Conservation (phyloP, 306 rosid species). For the Medicago truncatula region MtrunA17r5.0-ANR NC_053044.1:49729501-49730000, state of each 20-base stretch:
- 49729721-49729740: neutral
- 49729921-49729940: constrained; percentile 64
- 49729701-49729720: neutral
- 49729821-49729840: constrained; percentile 63
- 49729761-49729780: neutral
- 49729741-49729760: neutral
- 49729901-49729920: constrained; percentile 62
- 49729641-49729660: constrained; percentile 19
- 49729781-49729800: constrained; percentile 36
- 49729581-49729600: constrained; percentile 56
- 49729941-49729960: constrained; percentile 75
- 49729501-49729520: constrained; percentile 1
- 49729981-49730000: constrained; percentile 83
- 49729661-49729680: neutral
- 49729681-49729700: neutral
- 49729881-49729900: constrained; percentile 74
- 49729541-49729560: constrained; percentile 51
- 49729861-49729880: constrained; percentile 75
- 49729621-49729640: constrained; percentile 36
- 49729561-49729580: constrained; percentile 55
- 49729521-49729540: constrained; percentile 7
- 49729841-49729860: constrained; percentile 69
- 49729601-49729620: constrained; percentile 64
- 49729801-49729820: constrained; percentile 75
- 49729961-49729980: constrained; percentile 72